Percentiles rank a stretch among this genome's conserved stretches.
Conservation (phyloP, 306 rosid genomes). For the Fagus sylvatica region DNA sequence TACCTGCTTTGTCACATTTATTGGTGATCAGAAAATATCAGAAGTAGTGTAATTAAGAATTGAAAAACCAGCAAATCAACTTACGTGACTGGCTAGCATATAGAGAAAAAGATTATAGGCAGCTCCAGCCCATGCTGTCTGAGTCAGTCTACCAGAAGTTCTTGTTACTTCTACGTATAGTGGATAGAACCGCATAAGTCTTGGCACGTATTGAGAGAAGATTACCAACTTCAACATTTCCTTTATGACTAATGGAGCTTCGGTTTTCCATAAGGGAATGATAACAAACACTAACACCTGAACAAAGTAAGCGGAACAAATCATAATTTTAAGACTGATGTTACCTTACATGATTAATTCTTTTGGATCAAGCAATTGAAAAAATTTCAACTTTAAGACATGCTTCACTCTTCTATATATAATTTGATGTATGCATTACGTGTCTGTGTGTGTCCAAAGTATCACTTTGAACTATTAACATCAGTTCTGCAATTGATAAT, state of each 20-base stretch:
- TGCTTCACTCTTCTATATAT: too few relatives aligned
- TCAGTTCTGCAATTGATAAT: too few relatives aligned
- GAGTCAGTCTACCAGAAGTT: constrained; percentile 76
- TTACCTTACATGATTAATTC: neutral
- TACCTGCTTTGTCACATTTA: constrained; percentile 37
- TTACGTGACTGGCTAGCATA: constrained; percentile 90
- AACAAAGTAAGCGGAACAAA: constrained; percentile 12
- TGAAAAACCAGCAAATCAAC: constrained; percentile 23
- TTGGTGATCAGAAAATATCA: constrained; percentile 15
- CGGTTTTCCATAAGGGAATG: constrained; percentile 12
- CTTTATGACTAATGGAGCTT: constrained; percentile 40
- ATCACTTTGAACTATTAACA: too few relatives aligned
- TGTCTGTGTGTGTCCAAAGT: too few relatives aligned
- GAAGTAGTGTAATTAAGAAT: too few relatives aligned
- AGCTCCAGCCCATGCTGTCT: constrained; percentile 93
- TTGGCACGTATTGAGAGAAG: constrained; percentile 63
- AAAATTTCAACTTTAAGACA: neutral
- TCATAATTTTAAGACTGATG: constrained; percentile 17
- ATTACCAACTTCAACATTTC: constrained; percentile 47
- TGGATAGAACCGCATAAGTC: constrained; percentile 60
- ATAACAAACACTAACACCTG: constrained; percentile 55
- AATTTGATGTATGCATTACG: too few relatives aligned
- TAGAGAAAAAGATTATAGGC: constrained; percentile 79
- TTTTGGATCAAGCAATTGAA: neutral
- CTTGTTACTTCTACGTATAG: constrained; percentile 70